Base-by-base conservation (phyloP, 257 asterid genomes). In the Nicotiana tabacum region DNA sequence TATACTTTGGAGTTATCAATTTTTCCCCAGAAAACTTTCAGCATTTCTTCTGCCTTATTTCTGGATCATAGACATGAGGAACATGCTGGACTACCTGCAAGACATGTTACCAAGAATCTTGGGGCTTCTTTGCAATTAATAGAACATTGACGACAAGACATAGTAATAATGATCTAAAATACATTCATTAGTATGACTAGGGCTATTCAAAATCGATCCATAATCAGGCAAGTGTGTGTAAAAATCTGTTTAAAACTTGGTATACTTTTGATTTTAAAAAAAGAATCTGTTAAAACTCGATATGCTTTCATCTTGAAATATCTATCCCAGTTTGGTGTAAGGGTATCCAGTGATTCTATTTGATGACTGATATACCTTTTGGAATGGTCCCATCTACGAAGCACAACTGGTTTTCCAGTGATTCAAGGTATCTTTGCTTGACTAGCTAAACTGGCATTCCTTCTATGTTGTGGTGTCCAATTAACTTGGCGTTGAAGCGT, bases 341-440 rank as follows among this genome's bases (percentile, higher is more conserved):
- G 86, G 89, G 58, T 88, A 85, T 84, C 89, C 97, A 11, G 82
- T 89, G 56, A 58, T 90, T 87, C 84, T 83, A 7, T 86, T 87
- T 74, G 80, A 29, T n/a, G 81, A 88, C 29, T 83, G 81, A 69
- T 33, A 77, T 76, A 30, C 78, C 80, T 74, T 74, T 51, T 79
- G 66, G 3, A 60, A 79, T 35, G 76, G 58, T 61, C 60, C 12
- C 15, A 48, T 21, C 37, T 37, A 37, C 33, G 4, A 64, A 79
- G 66, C 60, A 5, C 46, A 56, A 9, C 5, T 67, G 77, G 1
- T 39, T 39, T 39, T 24, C 24, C 64, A 3, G 62, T 29, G 5
- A 27, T 74, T 43, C 32, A 58, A 58, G 64, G 24, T 57, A 15
- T 5, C 24, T 72, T 46, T 21, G 21, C 37, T 74, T 48, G 39